Evolutionary conservation across 305 asterid species (phyloP), one percentile per base, ranked within the genome.

Genomic region (Stenogyne calaminthoides): DNA sequence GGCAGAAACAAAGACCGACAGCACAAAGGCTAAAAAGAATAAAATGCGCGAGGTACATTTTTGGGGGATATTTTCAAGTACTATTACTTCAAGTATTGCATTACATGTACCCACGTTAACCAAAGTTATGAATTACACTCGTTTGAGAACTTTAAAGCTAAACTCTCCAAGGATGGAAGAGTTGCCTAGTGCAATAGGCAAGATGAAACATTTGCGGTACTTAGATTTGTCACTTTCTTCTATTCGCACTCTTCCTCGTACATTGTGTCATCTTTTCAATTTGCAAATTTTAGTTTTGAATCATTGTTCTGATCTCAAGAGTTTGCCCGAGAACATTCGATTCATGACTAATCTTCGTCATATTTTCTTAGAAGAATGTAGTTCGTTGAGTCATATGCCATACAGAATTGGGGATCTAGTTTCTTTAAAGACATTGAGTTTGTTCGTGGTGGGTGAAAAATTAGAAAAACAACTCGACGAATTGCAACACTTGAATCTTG

Each of bases 201-300:
- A 64, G 0, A 0, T 80, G 69, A 77, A 69, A 49, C 73, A 76
- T 37, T 73, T 80, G 75, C 60, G 69, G 6, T 42, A 10, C 37
- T 68, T 80, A 55, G 42, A 80, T 39, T 42, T 80, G 32, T 76
- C 81, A 2, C 0, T 7, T 0, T 52, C 76, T 29, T 4, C 9
- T 1, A 69, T 80, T 3, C 58, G 36, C 9, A 69, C 74, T 40
- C 77, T 77, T 22, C 81, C 84, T 2, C 36, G 47, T 20, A 15
- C 79, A 18, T 16, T 69, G 9, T 69, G 81, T 16, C 9, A 36
- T 5, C 84, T 80, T 47, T n/a, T 44, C 59, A 73, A 80, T 77
- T 70, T 77, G 72, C 64, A 77, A 69, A 60, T 69, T 0, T 65
- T 80, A 72, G 58, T 58, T 42, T 52, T 80, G 39, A 39, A 29